These are phyloP conservation scores for Entamoeba histolytica DNA, from an alignment of 208 protist species.

Conservation along the genomic window DNA sequence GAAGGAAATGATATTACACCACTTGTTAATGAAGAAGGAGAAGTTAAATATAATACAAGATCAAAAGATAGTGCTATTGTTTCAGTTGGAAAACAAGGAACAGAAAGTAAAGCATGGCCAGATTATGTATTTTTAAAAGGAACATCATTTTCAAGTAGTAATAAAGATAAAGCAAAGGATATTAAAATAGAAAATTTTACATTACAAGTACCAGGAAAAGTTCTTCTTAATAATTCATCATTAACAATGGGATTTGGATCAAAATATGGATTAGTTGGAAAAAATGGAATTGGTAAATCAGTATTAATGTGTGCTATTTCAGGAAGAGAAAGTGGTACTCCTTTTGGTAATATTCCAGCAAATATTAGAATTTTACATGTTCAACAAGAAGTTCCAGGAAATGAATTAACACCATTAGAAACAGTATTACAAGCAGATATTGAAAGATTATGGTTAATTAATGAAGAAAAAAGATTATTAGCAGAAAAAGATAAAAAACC, in stretches of 20 bases:
- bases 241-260: neutral
- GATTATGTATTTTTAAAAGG: neutral
- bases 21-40: neutral
- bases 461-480: neutral
- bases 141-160: neutral
- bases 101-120: neutral
- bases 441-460: neutral
- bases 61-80: neutral
- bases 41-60: neutral
- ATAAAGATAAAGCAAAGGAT: neutral
- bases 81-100: neutral
- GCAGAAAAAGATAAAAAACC: neutral
- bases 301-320: neutral
- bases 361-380: neutral
- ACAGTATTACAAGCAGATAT: neutral
- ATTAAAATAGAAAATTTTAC: neutral
- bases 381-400: neutral
- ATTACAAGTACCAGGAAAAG: neutral
- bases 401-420: neutral
- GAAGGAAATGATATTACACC: neutral
- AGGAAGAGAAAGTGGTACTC: neutral
- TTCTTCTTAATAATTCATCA: neutral
- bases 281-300: neutral
- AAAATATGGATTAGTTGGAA: slow-evolving; percentile 2
- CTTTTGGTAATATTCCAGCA: neutral